Evolutionary conservation across 345 rosid genomes (phyloP), one percentile per base, ranked within the genome.

Genomic region (Laguncularia racemosa): DNA sequence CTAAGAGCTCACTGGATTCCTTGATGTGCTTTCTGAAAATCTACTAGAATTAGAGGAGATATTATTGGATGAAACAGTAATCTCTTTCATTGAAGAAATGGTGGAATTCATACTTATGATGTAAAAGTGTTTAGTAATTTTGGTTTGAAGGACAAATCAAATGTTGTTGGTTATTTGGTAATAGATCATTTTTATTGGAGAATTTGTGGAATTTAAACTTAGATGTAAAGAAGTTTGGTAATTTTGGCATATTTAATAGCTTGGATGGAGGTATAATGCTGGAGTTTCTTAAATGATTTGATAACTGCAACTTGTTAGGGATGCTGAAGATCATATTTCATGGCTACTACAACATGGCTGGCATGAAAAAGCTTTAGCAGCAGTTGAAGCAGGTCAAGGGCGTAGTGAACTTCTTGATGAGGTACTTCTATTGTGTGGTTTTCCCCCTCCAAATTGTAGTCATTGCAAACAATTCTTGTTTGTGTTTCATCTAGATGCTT

Each of bases 331-430:
- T 77, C 99, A 93, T 67, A 89, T 93, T 58, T 72, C 96, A 59
- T 93, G 99, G 99, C 97, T 93, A 76, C 86, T 93, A 68, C 96
- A 85, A 75, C 99, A 89, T 79, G 97, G 95, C 45, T 84, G 87
- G 76, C 99, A 93, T 67, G 97, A 89, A 75, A 93, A 93, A 77
- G 99, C 99, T 61, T 73, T 93, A 67, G 99, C 86, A 59, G 97
- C 99, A 53, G 99, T 82, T 65, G 99, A 93, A 81, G 91, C 96
- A 21, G 92, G 92, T 67, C 96, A 87, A 66, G 97, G 95, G 67
- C 84, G 85, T 55, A 85, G 86, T 69, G 96, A 89, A 74, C 95
- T 93, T 57, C 67, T 93, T 71, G 97, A 89, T 62, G 95, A 93
- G 99, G 99, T 93, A 75, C 44, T 65, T 73, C 52, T 46, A 18